These are phyloP conservation scores for Talaromyces sp. DNA, from an alignment of 2,329 filamentous ascomycete species.

Conservation along the genomic window DNA sequence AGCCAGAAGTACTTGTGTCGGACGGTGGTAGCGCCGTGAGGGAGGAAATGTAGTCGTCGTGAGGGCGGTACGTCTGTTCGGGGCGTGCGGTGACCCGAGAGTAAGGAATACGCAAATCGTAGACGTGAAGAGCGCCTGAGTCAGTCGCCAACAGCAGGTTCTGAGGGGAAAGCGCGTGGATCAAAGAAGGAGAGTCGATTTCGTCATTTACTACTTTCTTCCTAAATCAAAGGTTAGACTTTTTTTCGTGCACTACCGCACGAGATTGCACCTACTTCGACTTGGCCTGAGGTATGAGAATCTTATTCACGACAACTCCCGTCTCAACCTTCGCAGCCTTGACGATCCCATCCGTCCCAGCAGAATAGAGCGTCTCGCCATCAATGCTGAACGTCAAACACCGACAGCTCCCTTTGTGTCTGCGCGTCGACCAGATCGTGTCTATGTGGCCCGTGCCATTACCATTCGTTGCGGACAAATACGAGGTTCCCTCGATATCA, in stretches of 20 bases:
- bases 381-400: conserved; percentile 75
- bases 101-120: conserved; percentile 68
- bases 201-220: conserved; percentile 40
- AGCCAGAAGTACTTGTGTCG: conserved; percentile 77
- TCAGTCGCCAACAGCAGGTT: conserved; percentile 86
- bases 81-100: conserved; percentile 60
- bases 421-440: conserved; percentile 77
- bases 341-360: conserved; percentile 61
- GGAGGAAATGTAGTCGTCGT: conserved; percentile 89
- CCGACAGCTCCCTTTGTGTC: conserved; percentile 93
- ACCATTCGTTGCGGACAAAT: conserved; percentile 38
- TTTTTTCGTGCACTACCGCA: background rate
- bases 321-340: conserved; percentile 59
- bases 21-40: conserved; percentile 78
- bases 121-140: conserved; percentile 81
- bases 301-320: conserved; percentile 73
- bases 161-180: conserved; percentile 70
- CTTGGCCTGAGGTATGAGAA: conserved; percentile 61
- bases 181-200: conserved; percentile 65
- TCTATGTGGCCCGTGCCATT: conserved; percentile 71
- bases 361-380: conserved; percentile 62
- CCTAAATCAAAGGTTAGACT: conserved; percentile 4
- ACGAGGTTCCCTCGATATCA: conserved; percentile 27
- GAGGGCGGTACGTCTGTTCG: conserved; percentile 76
- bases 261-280: conserved; percentile 37